Conservation (phyloP, 768 basidiomycete genomes). For the Tricholoma matsutake region DNA sequence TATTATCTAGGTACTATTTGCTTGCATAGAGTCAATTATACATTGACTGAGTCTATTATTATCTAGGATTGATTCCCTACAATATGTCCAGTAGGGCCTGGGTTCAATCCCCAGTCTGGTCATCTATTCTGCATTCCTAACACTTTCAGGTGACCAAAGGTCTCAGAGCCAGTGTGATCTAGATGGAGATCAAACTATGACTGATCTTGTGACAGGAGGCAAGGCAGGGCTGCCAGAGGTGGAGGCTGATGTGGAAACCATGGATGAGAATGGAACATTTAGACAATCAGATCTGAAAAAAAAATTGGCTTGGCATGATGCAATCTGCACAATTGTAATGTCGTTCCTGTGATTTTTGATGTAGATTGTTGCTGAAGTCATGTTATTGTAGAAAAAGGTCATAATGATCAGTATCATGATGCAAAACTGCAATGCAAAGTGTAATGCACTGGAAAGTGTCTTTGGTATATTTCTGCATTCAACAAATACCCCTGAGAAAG, state of each 20-base stretch:
- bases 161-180: not conserved
- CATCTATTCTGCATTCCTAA: too few species aligned
- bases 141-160: not conserved
- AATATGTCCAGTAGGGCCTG: too few species aligned
- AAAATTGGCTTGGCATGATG: not conserved
- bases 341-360: not conserved
- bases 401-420: not conserved
- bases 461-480: constrained; percentile 30
- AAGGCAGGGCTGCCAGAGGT: not conserved
- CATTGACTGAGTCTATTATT: too few species aligned
- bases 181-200: not conserved
- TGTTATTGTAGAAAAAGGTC: not conserved
- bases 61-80: too few species aligned
- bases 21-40: too few species aligned
- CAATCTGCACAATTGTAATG: not conserved
- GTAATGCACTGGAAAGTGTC: constrained; percentile 23
- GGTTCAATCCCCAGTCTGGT: too few species aligned
- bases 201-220: not conserved
- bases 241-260: not conserved
- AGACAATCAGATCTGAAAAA: not conserved
- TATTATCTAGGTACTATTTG: too few species aligned
- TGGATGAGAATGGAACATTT: not conserved
- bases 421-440: not conserved
- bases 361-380: not conserved
- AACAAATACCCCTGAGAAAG: constrained; percentile 20